Evolutionary conservation across 257 asterid species (phyloP), one percentile per base, ranked within the genome.

Genomic region (Haberlea rhodopensis): DNA sequence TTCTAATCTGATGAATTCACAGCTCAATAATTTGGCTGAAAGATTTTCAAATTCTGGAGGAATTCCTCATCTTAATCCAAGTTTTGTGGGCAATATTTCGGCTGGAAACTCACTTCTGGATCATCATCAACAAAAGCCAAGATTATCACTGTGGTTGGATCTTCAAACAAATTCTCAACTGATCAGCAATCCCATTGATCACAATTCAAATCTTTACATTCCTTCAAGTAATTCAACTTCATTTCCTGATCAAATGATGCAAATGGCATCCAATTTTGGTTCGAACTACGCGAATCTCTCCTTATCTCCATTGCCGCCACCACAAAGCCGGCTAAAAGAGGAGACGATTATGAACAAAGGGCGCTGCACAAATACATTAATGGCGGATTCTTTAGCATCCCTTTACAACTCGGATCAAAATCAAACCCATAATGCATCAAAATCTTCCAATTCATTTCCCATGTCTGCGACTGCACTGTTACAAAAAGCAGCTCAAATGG

Each of bases 401-500:
- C 63, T 75, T 49, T 71, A 56, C 60, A 66, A 88, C 1, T 66
- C 78, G 1, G 69, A 62, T 49, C 40, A 58, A 45, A 63, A 18
- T 43, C 72, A 69, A 22, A 64, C 16, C 56, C 49, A 51, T 23
- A 27, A 21, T 16, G 29, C 70, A 45, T 8, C 69, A 4, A 71
- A 65, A 16, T 73, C 81, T 26, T 28, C 68, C 0, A 53, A 78
- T 0, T 5, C 70, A n/a, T 20, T 40, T 23, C 45, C 76, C 8
- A 75, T 82, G 85, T 85, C 91, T 1, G 94, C 94, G 1, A 81
- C 94, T 6, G 95, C 98, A 3, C 90, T 91, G 8, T 82, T 91
- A 0, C 98, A 86, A 25, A 88, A 80, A 63, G 98, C 96, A 3
- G 91, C 98, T 13, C 96, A 88, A 56, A 88, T 91, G 82, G 98